phyloP scores from a whole-genome alignment of 169 alveolate genomes.

The Perkinsus olseni region DNA sequence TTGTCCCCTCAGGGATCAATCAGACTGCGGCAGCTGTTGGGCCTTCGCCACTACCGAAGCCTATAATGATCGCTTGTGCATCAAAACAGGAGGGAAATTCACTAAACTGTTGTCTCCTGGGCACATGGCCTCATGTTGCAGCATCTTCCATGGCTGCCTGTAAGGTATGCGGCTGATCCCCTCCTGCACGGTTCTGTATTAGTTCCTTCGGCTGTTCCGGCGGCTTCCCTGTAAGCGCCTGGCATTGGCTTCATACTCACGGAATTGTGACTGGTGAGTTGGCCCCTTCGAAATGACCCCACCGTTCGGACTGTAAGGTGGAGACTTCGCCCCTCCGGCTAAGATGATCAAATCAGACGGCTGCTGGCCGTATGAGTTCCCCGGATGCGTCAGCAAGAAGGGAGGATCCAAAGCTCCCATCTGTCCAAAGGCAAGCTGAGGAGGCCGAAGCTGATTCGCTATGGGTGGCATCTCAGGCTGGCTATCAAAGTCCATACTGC shows the following conservation, averaged over 20 bases:
- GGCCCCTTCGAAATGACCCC: too few species aligned
- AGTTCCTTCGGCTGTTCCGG: constrained; percentile 56
- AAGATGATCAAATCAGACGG: constrained; percentile 15
- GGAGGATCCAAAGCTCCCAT: not conserved
- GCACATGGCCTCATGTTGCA: not conserved
- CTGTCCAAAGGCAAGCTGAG: not conserved
- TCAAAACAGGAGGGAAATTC: constrained; percentile 32
- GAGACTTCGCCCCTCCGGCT: constrained; percentile 10
- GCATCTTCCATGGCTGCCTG: not conserved
- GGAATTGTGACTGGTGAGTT: not conserved
- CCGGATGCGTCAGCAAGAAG: not conserved
- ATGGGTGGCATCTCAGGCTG: not conserved
- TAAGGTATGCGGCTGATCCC: not conserved
- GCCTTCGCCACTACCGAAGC: constrained; percentile 73
- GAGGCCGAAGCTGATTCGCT: not conserved
- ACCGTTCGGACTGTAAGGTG: too few species aligned
- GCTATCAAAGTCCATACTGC: not conserved
- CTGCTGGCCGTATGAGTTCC: constrained; percentile 36
- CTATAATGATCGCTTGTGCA: constrained; percentile 63
- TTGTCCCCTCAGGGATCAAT: constrained; percentile 62
- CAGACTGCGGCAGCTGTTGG: constrained; percentile 74
- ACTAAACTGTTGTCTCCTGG: not conserved
- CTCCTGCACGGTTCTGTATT: not conserved
- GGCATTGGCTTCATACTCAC: constrained; percentile 26
- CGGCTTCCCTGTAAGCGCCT: constrained; percentile 48